Evolutionary conservation across 2,329 filamentous ascomycete genomes (phyloP).

Genomic region (Pestalotiopsis fici): DNA sequence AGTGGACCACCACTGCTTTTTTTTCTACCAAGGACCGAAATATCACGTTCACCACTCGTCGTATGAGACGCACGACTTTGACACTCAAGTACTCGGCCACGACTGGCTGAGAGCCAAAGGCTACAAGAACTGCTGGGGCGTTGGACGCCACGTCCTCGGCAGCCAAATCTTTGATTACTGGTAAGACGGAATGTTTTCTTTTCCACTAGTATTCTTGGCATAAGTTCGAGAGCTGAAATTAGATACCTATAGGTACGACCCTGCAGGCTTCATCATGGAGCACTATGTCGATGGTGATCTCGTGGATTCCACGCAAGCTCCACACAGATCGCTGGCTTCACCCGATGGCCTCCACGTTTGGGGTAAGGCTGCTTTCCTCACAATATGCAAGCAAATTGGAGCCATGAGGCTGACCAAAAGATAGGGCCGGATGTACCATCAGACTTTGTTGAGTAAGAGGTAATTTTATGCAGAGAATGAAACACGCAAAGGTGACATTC

Average conservation of each 20-base stretch:
- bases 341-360: constrained; percentile 47
- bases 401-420: not conserved
- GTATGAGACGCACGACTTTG: constrained; percentile 73
- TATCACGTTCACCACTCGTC: constrained; percentile 67
- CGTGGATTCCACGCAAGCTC: constrained; percentile 54
- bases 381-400: constrained; percentile 12
- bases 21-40: constrained; percentile 45
- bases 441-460: constrained; percentile 19
- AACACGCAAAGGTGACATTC: not conserved
- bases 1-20: constrained; percentile 54
- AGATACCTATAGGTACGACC: constrained; percentile 53
- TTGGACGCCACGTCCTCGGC: constrained; percentile 70
- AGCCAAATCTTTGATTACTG: constrained; percentile 75
- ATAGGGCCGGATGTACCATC: constrained; percentile 21
- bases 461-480: not conserved
- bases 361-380: constrained; percentile 32
- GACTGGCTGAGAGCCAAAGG: constrained; percentile 65
- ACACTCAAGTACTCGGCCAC: constrained; percentile 70
- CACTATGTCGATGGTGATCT: constrained; percentile 73
- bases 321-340: constrained; percentile 38
- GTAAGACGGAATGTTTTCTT: too few relatives aligned
- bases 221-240: not conserved
- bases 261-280: constrained; percentile 63
- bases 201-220: too few relatives aligned
- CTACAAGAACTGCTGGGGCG: constrained; percentile 69